Evolutionary conservation across 1,284 basidiomycete genomes (phyloP), one percentile per base, ranked within the genome.

Genomic region (Rhodotorula sp.): DNA sequence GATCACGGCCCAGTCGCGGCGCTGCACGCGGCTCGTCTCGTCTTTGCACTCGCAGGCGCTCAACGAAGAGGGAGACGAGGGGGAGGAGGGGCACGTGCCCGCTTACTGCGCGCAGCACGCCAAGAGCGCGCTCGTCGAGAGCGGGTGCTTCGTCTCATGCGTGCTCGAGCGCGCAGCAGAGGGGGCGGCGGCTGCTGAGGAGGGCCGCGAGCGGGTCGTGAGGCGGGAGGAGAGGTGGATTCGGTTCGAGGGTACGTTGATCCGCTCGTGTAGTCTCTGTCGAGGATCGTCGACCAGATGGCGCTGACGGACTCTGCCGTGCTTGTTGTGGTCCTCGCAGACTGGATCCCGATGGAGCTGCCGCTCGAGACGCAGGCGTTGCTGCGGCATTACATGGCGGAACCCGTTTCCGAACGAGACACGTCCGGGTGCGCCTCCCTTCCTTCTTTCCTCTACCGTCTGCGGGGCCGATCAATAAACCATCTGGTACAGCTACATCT

Each of bases 31-130:
- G 13, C 41, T 66, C 45, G 73, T 73, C 17, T 54, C 68, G 10
- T 42, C 49, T 45, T 17, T 4, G 27, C 44, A 1, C 27, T 54
- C 41, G 56, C n/a, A 10, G 34, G 21, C 23, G 44, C 46, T 14
- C 46, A 19, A 27, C 10, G 61, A 46, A n/a, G 23, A 10, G 44
- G 25, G 23, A 17, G 60, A 4, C 3, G 45, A 42, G 21, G 60
- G 44, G 5, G 67, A 59, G 19, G 48, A 16, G 27, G 27, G 1
- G 16, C 12, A 46, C 44, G 61, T 68, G 50, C 68, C 69, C 8
- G 64, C 61, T 25, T 78, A 69, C 45, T 78, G 77, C 59, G 67
- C 64, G 17, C 77, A 78, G 64, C 77, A 78, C 41, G 62, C 69
- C 5, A 74, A 77, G 46, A 64, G 68, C 57, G 64, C 69, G 14